A percentile compares a stretch with the other conserved stretches of the same genome.
These are phyloP conservation scores for Terfezia boudieri DNA, from an alignment of 495 filamentous ascomycete genomes.

Conservation along the genomic window DNA sequence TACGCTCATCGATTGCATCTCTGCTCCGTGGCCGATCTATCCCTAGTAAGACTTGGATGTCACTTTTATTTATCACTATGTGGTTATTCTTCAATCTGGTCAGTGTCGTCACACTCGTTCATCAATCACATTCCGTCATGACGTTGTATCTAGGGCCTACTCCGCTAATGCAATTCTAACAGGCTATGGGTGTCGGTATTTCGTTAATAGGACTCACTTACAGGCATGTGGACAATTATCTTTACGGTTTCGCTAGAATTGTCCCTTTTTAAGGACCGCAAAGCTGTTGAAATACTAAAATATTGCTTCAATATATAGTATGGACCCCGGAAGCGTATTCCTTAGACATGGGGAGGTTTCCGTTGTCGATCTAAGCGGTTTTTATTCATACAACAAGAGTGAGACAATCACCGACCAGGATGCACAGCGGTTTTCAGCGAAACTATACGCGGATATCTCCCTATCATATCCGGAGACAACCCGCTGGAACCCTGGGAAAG, in stretches of 20 bases:
- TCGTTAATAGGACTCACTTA: not conserved
- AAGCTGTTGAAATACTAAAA: too few relatives aligned
- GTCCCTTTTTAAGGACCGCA: too few relatives aligned
- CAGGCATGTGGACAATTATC: not conserved
- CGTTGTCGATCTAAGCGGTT: not conserved
- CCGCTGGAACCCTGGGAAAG: not conserved
- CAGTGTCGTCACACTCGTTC: not conserved
- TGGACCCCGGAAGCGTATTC: not conserved
- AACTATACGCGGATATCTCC: not conserved
- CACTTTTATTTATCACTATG: not conserved
- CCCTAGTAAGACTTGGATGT: not conserved
- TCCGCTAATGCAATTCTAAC: not conserved
- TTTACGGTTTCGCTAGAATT: too few relatives aligned
- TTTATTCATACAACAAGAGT: not conserved
- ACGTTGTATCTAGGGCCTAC: not conserved
- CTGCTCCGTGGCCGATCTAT: not conserved
- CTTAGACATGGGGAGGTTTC: not conserved
- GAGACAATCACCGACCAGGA: not conserved
- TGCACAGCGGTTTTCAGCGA: not conserved
- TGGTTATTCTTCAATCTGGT: not conserved
- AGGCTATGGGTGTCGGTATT: not conserved
- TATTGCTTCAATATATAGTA: not conserved
- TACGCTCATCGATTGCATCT: not conserved
- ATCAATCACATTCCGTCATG: not conserved
- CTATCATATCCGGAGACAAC: not conserved